These are phyloP conservation scores for Halocafeteria seosinensis DNA, from an alignment of 108 stramenopile species.

Conservation along the genomic window DNA sequence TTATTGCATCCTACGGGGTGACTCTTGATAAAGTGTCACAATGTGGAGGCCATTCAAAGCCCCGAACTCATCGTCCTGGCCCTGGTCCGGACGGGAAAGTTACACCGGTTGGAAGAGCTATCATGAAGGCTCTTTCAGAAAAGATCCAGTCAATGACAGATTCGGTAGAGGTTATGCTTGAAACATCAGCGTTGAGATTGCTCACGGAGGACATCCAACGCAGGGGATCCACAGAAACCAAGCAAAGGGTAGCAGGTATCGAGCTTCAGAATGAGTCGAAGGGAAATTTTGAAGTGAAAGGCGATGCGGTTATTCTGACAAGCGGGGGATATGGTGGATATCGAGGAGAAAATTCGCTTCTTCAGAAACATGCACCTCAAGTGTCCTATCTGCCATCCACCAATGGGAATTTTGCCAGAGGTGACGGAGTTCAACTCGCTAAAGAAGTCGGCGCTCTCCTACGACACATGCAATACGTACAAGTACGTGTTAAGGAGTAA, in stretches of 20 bases:
- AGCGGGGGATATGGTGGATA: slow-evolving; percentile 60
- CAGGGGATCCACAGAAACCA: too few relatives aligned
- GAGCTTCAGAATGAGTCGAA: too few relatives aligned
- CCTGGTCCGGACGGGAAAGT: slow-evolving; percentile 20
- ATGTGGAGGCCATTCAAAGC: slow-evolving; percentile 31
- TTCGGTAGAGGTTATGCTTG: too few relatives aligned
- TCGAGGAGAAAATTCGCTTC: slow-evolving; percentile 28
- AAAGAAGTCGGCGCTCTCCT: slow-evolving; percentile 60
- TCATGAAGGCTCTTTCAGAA: slow-evolving; percentile 23
- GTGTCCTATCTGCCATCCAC: slow-evolving; percentile 43
- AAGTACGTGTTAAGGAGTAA: too few relatives aligned
- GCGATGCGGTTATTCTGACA: slow-evolving; percentile 46
- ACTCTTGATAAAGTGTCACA: slow-evolving; percentile 30
- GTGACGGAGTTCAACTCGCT: slow-evolving; percentile 52
- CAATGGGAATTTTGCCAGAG: slow-evolving; percentile 48
- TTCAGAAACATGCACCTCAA: slow-evolving; percentile 41
- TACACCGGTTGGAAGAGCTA: slow-evolving; percentile 30
- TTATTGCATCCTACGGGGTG: too few relatives aligned
- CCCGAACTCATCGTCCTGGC: slow-evolving; percentile 36
- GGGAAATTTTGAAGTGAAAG: too few relatives aligned
- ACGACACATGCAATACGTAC: slow-evolving; percentile 83
- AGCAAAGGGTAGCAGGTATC: too few relatives aligned
- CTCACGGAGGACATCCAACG: too few relatives aligned
- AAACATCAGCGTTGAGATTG: too few relatives aligned
- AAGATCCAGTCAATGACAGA: too few relatives aligned